A percentile compares a stretch with the other conserved stretches of the same genome.
Conservation (phyloP, 495 filamentous ascomycete genomes). For the Articulospora tetracladia region DNA sequence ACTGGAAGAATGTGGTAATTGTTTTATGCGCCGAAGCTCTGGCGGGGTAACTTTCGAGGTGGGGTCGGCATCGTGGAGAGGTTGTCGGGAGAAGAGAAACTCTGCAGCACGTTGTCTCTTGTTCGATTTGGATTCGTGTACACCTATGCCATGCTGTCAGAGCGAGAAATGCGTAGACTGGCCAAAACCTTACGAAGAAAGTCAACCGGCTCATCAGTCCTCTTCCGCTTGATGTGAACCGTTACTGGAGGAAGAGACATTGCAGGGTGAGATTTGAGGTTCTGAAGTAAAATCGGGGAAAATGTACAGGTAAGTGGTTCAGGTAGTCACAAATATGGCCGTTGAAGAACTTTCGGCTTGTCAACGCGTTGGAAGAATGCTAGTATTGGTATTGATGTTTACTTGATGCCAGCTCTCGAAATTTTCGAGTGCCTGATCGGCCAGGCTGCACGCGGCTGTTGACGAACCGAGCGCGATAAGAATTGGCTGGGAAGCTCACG, state of each 20-base stretch:
- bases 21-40: slow-evolving; percentile 17
- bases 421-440: background rate
- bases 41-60: background rate
- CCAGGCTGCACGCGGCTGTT: background rate
- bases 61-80: background rate
- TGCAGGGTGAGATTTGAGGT: background rate
- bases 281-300: background rate
- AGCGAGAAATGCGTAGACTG: background rate
- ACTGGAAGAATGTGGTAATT: slow-evolving; percentile 21
- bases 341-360: too few relatives aligned
- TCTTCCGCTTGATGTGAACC: slow-evolving; percentile 53
- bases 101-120: slow-evolving; percentile 7
- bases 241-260: slow-evolving; percentile 49
- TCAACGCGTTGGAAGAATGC: too few relatives aligned
- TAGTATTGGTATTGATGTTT: background rate
- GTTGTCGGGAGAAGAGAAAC: slow-evolving; percentile 18
- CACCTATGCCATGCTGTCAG: slow-evolving; percentile 2
- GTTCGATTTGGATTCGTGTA: slow-evolving; percentile 6
- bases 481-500: background rate
- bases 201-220: slow-evolving; percentile 47
- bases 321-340: too few relatives aligned
- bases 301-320: background rate
- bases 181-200: slow-evolving; percentile 42
- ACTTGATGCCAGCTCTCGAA: background rate
- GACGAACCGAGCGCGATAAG: background rate